A percentile compares a stretch with the other conserved stretches of the same genome.
Conservation (phyloP, 2,329 filamentous ascomycete species). For the Tolypocladium ovalisporum region DNA sequence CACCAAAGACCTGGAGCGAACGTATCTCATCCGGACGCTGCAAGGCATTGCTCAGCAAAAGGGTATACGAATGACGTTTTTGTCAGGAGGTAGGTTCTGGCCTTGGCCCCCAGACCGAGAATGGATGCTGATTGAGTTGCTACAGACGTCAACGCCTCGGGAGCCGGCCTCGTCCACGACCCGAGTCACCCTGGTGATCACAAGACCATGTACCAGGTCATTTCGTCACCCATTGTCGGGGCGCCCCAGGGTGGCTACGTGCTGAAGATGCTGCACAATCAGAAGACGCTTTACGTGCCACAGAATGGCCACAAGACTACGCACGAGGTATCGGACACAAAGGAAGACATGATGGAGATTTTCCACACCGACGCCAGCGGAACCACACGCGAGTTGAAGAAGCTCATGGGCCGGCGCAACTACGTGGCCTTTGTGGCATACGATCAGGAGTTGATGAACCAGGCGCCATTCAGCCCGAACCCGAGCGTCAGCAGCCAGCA, state of each 20-base stretch:
- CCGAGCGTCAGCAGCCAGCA: constrained; percentile 23
- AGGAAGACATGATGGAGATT: constrained; percentile 99
- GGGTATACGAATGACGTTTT: constrained; percentile 90
- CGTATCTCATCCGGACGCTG: constrained; percentile 89
- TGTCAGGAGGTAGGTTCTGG: constrained; percentile 61
- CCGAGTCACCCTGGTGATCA: constrained; percentile 83
- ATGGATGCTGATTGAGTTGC: not conserved
- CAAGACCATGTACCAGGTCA: constrained; percentile 99
- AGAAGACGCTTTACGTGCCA: constrained; percentile 84
- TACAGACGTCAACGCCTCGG: constrained; percentile 73
- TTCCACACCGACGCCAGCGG: constrained; percentile 91
- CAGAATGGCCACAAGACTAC: constrained; percentile 71
- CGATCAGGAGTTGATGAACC: constrained; percentile 64
- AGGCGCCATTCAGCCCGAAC: constrained; percentile 25
- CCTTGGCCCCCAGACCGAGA: not conserved
- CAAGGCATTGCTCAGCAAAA: constrained; percentile 95
- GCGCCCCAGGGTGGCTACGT: constrained; percentile 77
- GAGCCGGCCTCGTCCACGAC: constrained; percentile 89
- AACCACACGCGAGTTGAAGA: constrained; percentile 70
- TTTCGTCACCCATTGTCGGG: constrained; percentile 85
- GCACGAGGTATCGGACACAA: constrained; percentile 75
- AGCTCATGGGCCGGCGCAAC: constrained; percentile 86
- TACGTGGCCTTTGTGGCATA: constrained; percentile 92
- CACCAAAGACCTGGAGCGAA: constrained; percentile 91
- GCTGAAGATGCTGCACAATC: constrained; percentile 89